Percentiles rank a stretch among this genome's conserved stretches.
Conservation (phyloP, 2,329 filamentous ascomycete genomes). For the Chaetomium strumarium region DNA sequence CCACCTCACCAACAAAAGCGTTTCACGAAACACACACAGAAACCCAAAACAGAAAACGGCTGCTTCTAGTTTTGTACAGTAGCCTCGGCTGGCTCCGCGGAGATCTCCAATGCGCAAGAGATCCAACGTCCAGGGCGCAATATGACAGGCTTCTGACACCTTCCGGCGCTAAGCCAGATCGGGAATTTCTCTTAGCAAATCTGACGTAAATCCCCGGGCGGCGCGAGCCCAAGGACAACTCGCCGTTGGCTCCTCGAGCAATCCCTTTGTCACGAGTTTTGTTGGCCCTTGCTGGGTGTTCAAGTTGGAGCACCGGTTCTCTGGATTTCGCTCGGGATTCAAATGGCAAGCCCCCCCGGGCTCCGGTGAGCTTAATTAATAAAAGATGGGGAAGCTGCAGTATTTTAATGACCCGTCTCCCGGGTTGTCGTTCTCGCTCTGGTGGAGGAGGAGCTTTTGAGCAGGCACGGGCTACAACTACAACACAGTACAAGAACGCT, state of each 20-base stretch:
- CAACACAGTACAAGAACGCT: neutral
- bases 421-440: neutral
- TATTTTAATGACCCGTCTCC: neutral
- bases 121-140: neutral
- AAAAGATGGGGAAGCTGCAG: neutral
- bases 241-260: slow-evolving; percentile 10
- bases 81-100: slow-evolving; percentile 11
- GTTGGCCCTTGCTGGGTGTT: too few relatives aligned
- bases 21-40: neutral
- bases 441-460: neutral
- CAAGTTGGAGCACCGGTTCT: slow-evolving; percentile 1
- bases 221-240: neutral
- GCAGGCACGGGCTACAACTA: neutral
- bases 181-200: slow-evolving; percentile 26
- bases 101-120: neutral
- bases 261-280: slow-evolving; percentile 12
- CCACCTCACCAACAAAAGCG: neutral
- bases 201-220: slow-evolving; percentile 20
- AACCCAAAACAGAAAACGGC: neutral
- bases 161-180: slow-evolving; percentile 17
- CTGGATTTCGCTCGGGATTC: neutral
- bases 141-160: neutral
- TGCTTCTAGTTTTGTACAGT: neutral
- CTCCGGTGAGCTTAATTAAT: too few relatives aligned
- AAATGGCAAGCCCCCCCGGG: slow-evolving; percentile 1